These are phyloP conservation scores for Garcia nutans DNA, from an alignment of 345 rosid species.

Conservation along the genomic window DNA sequence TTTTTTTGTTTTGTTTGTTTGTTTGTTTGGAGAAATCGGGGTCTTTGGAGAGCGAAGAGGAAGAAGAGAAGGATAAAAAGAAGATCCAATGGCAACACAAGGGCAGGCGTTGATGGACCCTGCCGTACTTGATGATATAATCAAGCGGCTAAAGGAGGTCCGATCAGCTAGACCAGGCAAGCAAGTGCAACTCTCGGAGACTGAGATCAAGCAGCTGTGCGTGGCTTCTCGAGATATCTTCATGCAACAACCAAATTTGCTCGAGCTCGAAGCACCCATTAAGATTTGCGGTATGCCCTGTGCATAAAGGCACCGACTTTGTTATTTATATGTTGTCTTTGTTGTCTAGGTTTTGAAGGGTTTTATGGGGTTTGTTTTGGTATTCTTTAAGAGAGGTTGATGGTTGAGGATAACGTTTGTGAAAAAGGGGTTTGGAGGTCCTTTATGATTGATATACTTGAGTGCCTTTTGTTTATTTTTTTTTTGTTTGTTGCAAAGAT, in stretches of 20 bases:
- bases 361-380: background rate
- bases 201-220: slow-evolving; percentile 91
- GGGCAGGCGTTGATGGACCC: slow-evolving; percentile 58
- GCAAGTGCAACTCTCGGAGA: slow-evolving; percentile 90
- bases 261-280: slow-evolving; percentile 95
- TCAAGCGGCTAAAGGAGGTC: slow-evolving; percentile 77
- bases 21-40: slow-evolving; percentile 8
- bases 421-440: background rate
- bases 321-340: background rate
- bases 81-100: slow-evolving; percentile 54
- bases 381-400: background rate
- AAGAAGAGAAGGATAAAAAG: background rate
- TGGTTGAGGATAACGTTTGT: background rate
- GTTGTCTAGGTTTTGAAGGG: background rate
- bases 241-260: slow-evolving; percentile 78
- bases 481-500: background rate
- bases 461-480: background rate
- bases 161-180: slow-evolving; percentile 85
- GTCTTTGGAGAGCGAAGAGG: slow-evolving; percentile 14
- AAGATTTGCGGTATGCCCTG: slow-evolving; percentile 73
- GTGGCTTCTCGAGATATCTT: slow-evolving; percentile 72
- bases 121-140: slow-evolving; percentile 70
- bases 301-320: background rate
- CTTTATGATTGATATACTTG: background rate
- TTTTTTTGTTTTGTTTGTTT: background rate